phyloP scores from a whole-genome alignment of 2,329 filamentous ascomycete species.

The Verticillium dahliae region DNA sequence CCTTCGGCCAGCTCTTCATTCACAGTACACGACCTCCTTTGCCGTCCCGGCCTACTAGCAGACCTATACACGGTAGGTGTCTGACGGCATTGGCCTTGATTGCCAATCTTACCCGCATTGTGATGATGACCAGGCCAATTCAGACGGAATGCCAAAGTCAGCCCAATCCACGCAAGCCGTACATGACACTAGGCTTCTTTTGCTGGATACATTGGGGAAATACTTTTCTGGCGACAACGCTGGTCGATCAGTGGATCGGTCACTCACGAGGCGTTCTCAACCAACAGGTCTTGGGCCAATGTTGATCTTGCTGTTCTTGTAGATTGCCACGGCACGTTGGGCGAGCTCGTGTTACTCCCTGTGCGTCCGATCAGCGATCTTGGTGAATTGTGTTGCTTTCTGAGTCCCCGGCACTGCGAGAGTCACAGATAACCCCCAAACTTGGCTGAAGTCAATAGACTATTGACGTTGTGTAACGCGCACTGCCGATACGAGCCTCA shows the following conservation, averaged over 20 bases:
- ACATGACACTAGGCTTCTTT: neutral
- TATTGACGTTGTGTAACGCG: neutral
- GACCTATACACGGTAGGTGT: neutral
- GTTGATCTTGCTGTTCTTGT: neutral
- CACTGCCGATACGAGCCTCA: neutral
- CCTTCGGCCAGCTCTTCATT: neutral
- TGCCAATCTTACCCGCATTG: neutral
- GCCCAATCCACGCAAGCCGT: neutral
- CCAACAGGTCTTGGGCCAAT: neutral
- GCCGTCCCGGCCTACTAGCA: neutral
- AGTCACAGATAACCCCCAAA: neutral
- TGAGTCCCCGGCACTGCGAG: neutral
- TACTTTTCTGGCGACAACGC: neutral
- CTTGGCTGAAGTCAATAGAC: neutral
- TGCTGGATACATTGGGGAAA: neutral
- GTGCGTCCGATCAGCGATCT: neutral
- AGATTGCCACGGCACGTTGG: neutral
- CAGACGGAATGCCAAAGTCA: neutral
- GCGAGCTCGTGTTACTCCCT: neutral
- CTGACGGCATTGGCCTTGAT: neutral
- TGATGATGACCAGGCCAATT: neutral
- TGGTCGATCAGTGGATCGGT: neutral
- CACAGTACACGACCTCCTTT: neutral
- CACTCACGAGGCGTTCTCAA: neutral
- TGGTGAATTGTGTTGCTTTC: neutral